These are phyloP conservation scores for Porcisia hertigi DNA, from an alignment of 208 protist species.

Conservation along the genomic window DNA sequence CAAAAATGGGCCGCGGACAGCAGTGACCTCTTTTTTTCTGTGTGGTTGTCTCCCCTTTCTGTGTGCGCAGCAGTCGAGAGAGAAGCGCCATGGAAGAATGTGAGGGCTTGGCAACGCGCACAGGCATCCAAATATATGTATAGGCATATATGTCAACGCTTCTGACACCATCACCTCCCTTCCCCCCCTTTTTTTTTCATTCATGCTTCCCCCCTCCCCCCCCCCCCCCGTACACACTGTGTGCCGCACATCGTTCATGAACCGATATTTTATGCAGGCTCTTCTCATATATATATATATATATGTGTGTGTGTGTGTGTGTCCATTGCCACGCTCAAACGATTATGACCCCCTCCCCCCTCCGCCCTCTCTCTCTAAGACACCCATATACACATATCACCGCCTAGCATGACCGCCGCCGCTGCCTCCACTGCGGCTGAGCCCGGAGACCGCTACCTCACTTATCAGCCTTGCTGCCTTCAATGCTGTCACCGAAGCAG, in stretches of 20 bases:
- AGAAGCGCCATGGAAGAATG: background rate
- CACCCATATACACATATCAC: background rate
- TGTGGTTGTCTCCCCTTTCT: background rate
- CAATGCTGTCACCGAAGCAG: constrained; percentile 13
- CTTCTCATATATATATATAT: too few relatives aligned
- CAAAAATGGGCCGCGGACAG: too few relatives aligned
- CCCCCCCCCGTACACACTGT: too few relatives aligned
- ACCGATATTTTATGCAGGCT: too few relatives aligned
- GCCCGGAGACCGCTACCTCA: constrained; percentile 48
- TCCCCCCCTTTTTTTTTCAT: too few relatives aligned
- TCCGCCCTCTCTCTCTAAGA: background rate
- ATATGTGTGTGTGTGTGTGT: background rate
- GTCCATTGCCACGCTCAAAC: background rate
- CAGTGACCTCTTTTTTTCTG: background rate
- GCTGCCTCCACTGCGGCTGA: background rate
- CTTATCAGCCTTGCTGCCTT: constrained; percentile 25
- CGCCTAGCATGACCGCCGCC: background rate
- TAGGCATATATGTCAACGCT: background rate
- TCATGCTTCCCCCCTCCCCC: too few relatives aligned
- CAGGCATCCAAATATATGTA: background rate
- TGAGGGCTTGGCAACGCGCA: background rate
- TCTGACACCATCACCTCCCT: background rate
- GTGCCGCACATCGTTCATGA: too few relatives aligned
- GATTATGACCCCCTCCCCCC: background rate
- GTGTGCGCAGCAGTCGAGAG: background rate